phyloP scores from a whole-genome alignment of 169 alveolate species.

The Plasmodium chabaudi region DNA sequence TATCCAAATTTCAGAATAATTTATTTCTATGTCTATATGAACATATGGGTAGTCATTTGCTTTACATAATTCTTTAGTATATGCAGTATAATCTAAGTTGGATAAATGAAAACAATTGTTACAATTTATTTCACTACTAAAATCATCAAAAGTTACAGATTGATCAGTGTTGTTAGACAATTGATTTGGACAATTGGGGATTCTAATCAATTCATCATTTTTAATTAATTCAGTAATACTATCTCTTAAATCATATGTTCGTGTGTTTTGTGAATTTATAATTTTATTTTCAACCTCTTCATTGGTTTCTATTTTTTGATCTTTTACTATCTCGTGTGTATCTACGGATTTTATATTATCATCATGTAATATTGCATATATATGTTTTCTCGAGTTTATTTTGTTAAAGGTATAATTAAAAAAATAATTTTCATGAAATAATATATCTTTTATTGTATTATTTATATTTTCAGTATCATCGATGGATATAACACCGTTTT shows the following conservation, averaged over 20 bases:
- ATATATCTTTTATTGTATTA: conserved; percentile 40
- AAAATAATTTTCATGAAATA: conserved; percentile 67
- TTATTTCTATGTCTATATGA: conserved; percentile 71
- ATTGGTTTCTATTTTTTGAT: background rate
- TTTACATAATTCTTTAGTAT: conserved; percentile 68
- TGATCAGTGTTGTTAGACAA: background rate
- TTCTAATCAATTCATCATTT: conserved; percentile 8
- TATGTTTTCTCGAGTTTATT: conserved; percentile 20
- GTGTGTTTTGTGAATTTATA: background rate
- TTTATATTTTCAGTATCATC: conserved; percentile 3
- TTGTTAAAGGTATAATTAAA: conserved; percentile 60
- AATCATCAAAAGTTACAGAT: conserved; percentile 5
- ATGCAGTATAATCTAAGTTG: conserved; percentile 59
- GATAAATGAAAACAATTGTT: conserved; percentile 22
- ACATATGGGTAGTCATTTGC: conserved; percentile 42
- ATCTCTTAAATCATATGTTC: background rate
- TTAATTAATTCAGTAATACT: background rate
- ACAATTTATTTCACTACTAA: conserved; percentile 5
- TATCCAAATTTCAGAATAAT: conserved; percentile 67
- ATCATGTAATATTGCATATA: conserved; percentile 10
- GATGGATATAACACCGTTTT: conserved; percentile 5
- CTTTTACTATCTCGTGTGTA: too few species aligned
- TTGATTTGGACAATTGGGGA: background rate
- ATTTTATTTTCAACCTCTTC: background rate
- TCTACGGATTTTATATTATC: conserved; percentile 4